Evolutionary conservation across 805 yeast species (phyloP), one percentile per base, ranked within the genome.

Genomic region (Millerago galiae): DNA sequence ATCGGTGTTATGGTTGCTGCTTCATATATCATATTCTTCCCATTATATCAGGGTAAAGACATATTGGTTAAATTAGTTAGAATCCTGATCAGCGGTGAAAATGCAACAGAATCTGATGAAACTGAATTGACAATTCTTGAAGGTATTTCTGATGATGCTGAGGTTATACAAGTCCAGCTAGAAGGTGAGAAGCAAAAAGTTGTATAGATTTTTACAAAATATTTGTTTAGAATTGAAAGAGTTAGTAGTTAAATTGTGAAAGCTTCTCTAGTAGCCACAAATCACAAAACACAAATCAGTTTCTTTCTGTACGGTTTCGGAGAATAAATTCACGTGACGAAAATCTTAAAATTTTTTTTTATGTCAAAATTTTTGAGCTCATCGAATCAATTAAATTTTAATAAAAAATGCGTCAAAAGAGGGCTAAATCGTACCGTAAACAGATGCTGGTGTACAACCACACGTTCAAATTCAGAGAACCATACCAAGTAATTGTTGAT

Each of bases 341-440:
- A 29, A 14, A n/a, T 6, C 9, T 8, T 21, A 17, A n/a, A 24
- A 34, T n/a, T 13, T 34, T 34, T 34, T 24, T 32, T 25, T 16
- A 32, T 38, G 41, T 38, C 41, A 38, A 38, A n/a, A 7, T 7
- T 26, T 16, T 16, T 5, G 15, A 26, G 14, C 33, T 34, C 41
- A 33, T 38, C 36, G 18, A 27, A 4, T 24, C 17, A n/a, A 17
- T n/a, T 15, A 8, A 15, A 16, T 8, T 9, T 31, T 6, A 15
- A 15, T 14, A 12, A 4, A 62, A 46, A 28, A 91, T 91, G 99
- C 88, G 95, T 72, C 96, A 91, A 67, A 91, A 90, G 65, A 75
- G 99, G 65, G 95, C 97, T 41, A 91, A 91, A 63, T 72, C 93
- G 1, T 93, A 93, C 65, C 81, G 91, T 62, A 91, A 91, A 70